phyloP scores from a whole-genome alignment of 805 yeast genomes.

The Pichia scutulata region DNA sequence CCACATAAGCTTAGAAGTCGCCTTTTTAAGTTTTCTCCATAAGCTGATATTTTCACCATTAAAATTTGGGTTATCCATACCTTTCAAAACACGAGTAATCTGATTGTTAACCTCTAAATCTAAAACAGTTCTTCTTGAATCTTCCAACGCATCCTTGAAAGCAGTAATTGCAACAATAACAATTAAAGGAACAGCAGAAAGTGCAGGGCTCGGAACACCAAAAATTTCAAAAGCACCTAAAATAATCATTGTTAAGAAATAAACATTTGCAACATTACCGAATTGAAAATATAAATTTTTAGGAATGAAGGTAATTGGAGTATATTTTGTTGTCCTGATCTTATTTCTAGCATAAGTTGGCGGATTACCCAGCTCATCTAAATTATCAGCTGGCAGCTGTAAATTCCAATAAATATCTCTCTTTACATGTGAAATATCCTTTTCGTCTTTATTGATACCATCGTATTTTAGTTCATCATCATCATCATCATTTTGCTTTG shows the following conservation, averaged over 20 bases:
- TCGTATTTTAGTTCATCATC: constrained; percentile 23
- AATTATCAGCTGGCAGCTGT: constrained; percentile 48
- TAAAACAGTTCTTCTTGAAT: constrained; percentile 61
- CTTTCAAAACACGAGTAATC: constrained; percentile 53
- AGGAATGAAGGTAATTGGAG: constrained; percentile 83
- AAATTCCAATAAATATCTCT: constrained; percentile 54
- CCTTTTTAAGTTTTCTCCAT: constrained; percentile 67
- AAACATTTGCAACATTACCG: constrained; percentile 82
- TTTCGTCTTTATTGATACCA: constrained; percentile 25
- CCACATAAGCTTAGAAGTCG: constrained; percentile 15
- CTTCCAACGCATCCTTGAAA: constrained; percentile 74
- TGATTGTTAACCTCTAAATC: constrained; percentile 76
- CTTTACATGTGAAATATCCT: constrained; percentile 22
- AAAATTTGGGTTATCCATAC: constrained; percentile 52
- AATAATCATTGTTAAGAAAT: constrained; percentile 72
- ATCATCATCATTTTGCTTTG: constrained; percentile 14
- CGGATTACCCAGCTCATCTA: constrained; percentile 50
- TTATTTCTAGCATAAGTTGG: constrained; percentile 76
- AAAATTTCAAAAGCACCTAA: constrained; percentile 72
- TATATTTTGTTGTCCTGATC: constrained; percentile 91
- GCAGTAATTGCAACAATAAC: constrained; percentile 73
- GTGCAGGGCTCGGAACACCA: constrained; percentile 73
- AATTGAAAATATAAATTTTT: constrained; percentile 77
- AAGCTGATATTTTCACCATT: constrained; percentile 53
- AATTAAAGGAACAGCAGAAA: constrained; percentile 70